phyloP scores from a whole-genome alignment of 768 basidiomycete species.

The Neoboletus brunneissimus region DNA sequence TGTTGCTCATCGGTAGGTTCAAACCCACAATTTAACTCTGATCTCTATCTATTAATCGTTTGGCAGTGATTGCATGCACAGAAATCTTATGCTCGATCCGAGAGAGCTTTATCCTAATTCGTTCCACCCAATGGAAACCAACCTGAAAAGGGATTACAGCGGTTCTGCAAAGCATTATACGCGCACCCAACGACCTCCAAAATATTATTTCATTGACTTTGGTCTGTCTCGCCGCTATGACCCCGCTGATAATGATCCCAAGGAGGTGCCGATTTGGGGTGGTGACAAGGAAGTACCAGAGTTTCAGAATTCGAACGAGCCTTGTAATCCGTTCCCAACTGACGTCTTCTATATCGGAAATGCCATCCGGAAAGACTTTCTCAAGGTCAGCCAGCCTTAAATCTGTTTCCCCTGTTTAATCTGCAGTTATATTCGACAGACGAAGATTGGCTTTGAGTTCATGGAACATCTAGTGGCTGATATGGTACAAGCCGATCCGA shows the following conservation, averaged over 20 bases:
- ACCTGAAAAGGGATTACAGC: neutral
- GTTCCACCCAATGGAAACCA: neutral
- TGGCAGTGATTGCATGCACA: too few species aligned
- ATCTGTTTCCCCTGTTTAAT: neutral
- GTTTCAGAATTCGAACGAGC: neutral
- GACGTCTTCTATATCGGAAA: neutral
- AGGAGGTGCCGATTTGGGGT: neutral
- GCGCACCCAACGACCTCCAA: neutral
- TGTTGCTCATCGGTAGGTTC: too few species aligned
- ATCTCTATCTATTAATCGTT: too few species aligned
- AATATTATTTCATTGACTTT: neutral
- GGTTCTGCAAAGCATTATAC: neutral
- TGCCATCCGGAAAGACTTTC: neutral
- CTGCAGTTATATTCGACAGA: neutral
- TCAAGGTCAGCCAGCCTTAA: neutral
- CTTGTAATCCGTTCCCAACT: neutral
- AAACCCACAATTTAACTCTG: too few species aligned
- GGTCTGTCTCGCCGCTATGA: neutral
- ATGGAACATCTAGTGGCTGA: neutral
- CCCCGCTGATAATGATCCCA: neutral
- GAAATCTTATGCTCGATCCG: neutral
- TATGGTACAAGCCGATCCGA: neutral
- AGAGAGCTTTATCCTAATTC: neutral
- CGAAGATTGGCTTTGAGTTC: neutral
- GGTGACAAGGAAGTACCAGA: too few species aligned